These are phyloP conservation scores for Cercophora samala DNA, from an alignment of 495 filamentous ascomycete genomes.

Conservation along the genomic window DNA sequence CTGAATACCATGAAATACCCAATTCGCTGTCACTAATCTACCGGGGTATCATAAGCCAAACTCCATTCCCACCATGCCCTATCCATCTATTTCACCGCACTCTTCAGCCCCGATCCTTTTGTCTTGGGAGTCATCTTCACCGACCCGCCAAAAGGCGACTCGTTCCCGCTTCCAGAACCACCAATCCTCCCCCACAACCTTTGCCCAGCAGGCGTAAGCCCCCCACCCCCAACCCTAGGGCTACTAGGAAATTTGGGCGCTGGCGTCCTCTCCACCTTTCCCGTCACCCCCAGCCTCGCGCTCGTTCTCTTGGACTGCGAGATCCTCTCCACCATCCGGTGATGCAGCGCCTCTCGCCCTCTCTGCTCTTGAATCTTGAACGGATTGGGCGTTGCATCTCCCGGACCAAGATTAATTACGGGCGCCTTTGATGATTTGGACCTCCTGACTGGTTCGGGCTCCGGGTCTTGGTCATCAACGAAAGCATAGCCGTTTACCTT, in stretches of 20 bases:
- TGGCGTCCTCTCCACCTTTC: conserved; percentile 55
- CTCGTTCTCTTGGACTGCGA: conserved; percentile 64
- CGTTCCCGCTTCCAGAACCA: conserved; percentile 47
- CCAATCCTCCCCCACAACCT: conserved; percentile 69
- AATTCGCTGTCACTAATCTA: too few relatives aligned
- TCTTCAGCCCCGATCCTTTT: conserved; percentile 29
- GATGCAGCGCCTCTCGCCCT: conserved; percentile 77
- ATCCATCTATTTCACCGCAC: conserved; percentile 19
- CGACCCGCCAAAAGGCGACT: conserved; percentile 46
- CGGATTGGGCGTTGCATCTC: conserved; percentile 67
- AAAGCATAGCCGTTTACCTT: conserved; percentile 90
- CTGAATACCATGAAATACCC: too few relatives aligned
- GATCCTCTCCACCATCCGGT: conserved; percentile 85
- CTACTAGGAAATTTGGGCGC: conserved; percentile 77
- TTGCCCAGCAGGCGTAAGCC: conserved; percentile 75
- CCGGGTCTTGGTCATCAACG: conserved; percentile 73
- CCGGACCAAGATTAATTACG: conserved; percentile 52
- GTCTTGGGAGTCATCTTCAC: conserved; percentile 33
- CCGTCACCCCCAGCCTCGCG: conserved; percentile 47
- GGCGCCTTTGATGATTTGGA: conserved; percentile 12
- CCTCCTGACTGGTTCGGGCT: conserved; percentile 32
- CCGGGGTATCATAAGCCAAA: conserved; percentile 24
- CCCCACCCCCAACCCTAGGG: conserved; percentile 56
- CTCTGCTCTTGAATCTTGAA: conserved; percentile 77
- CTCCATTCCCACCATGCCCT: not conserved